A percentile compares a stretch with the other conserved stretches of the same genome.
These are phyloP conservation scores for Epichloe bromicola DNA, from an alignment of 2,329 filamentous ascomycete species.

Conservation along the genomic window DNA sequence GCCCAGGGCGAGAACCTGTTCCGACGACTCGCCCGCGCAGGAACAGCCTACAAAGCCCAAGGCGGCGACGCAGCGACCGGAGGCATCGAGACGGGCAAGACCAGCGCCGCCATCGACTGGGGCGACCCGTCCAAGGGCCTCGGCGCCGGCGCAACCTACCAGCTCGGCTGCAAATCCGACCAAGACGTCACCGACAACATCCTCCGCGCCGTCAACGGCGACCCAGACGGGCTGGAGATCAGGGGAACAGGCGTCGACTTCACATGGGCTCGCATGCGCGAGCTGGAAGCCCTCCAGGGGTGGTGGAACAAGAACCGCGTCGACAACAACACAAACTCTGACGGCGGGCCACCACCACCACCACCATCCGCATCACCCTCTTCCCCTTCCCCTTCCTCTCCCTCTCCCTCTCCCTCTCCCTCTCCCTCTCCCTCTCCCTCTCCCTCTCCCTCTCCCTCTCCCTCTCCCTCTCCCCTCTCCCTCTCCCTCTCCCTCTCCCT, in stretches of 20 bases:
- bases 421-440: slow-evolving; percentile 10
- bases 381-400: slow-evolving; percentile 3
- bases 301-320: slow-evolving; percentile 52
- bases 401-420: neutral
- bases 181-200: slow-evolving; percentile 43
- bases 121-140: slow-evolving; percentile 56
- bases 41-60: slow-evolving; percentile 48
- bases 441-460: neutral
- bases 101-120: slow-evolving; percentile 76
- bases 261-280: slow-evolving; percentile 52
- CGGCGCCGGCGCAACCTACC: slow-evolving; percentile 41
- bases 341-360: slow-evolving; percentile 23
- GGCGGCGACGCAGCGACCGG: slow-evolving; percentile 44
- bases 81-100: slow-evolving; percentile 43
- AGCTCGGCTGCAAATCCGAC: slow-evolving; percentile 45
- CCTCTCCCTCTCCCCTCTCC: slow-evolving; percentile 21
- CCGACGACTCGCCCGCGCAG: slow-evolving; percentile 57
- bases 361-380: slow-evolving; percentile 12
- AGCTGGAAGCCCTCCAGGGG: slow-evolving; percentile 50
- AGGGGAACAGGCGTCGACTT: slow-evolving; percentile 51
- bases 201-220: slow-evolving; percentile 46
- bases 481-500: slow-evolving; percentile 9
- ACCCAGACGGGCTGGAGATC: slow-evolving; percentile 43
- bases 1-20: slow-evolving; percentile 79
- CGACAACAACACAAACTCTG: slow-evolving; percentile 21